Evolutionary conservation across 164 flowering plant genomes (phyloP), one percentile per base, ranked within the genome.

Genomic region (Paratinospora sagittata): DNA sequence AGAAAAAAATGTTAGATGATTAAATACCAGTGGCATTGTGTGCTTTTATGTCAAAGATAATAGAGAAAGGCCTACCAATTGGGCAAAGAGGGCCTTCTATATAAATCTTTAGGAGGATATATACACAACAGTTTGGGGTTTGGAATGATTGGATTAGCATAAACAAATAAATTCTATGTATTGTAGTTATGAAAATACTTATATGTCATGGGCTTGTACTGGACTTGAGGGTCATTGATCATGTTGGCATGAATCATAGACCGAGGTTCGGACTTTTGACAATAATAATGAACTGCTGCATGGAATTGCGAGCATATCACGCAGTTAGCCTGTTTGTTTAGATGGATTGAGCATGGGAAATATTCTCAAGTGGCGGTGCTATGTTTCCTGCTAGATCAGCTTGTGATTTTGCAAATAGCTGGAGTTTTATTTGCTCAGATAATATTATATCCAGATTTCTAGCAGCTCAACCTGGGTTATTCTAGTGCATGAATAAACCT

Each of bases 41-140:
- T 76, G 63, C 70, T 66, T 66, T 66, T 63, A 36, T 64, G 41
- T n/a, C n/a, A 6, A 52, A 52, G 58, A 52, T 52, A 52, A 52
- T 14, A 1, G 58, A 52, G 19, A 52, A 4, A 52, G 19, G n/a
- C 58, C 58, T 0, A 5, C 2, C 58, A 52, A 52, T 52, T 52
- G 58, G 58, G 58, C 58, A 52, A 0, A 52, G 19, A 52, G 58
- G 10, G 19, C 13, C 58, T 52, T 16, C n/a, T n/a, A n/a, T n/a
- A 17, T 6, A 17, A 17, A 17, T 52, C 0, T 52, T 1, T 16
- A 16, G 58, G 19, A 16, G 14, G 58, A 52, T n/a, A n/a, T n/a
- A n/a, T n/a, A n/a, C n/a, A 52, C 21, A 13, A 21, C 5, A 52
- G 4, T 21, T 10, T 49, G n/a, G 57, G 6, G 21, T 19, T 52